phyloP scores from a whole-genome alignment of 2,329 filamentous ascomycete species.

The Fusarium anthophilum region DNA sequence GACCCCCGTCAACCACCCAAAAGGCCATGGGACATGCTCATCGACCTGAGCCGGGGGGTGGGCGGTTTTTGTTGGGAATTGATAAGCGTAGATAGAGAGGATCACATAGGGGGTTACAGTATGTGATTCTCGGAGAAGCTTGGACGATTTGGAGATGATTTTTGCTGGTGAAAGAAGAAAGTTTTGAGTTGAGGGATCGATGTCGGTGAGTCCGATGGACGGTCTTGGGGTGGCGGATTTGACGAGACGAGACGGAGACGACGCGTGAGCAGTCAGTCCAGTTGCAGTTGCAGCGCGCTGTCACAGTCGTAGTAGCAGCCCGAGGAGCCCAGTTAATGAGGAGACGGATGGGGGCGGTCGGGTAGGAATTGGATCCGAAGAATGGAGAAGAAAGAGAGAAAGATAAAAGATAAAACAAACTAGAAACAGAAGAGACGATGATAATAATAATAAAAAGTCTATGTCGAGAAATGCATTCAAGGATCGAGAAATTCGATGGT shows the following conservation, averaged over 20 bases:
- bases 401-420: constrained; percentile 1
- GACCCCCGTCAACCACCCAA: constrained; percentile 50
- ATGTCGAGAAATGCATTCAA: constrained; percentile 24
- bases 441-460: not conserved
- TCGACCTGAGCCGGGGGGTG: constrained; percentile 32
- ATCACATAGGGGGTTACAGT: constrained; percentile 18
- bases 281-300: constrained; percentile 11
- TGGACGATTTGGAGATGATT: not conserved
- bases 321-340: constrained; percentile 2
- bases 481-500: constrained; percentile 1
- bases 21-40: constrained; percentile 53
- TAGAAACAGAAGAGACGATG: not conserved
- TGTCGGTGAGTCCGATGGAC: constrained; percentile 33
- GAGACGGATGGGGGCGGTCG: constrained; percentile 17
- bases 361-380: constrained; percentile 18
- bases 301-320: not conserved
- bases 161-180: constrained; percentile 9
- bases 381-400: constrained; percentile 3
- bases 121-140: not conserved
- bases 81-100: constrained; percentile 12
- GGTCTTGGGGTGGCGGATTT: constrained; percentile 26
- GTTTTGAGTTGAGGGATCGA: constrained; percentile 3
- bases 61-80: constrained; percentile 22
- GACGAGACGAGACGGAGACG: constrained; percentile 27
- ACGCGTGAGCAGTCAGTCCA: constrained; percentile 32